phyloP scores from a whole-genome alignment of 2,329 filamentous ascomycete species.

The Hymenoscyphus repandus region DNA sequence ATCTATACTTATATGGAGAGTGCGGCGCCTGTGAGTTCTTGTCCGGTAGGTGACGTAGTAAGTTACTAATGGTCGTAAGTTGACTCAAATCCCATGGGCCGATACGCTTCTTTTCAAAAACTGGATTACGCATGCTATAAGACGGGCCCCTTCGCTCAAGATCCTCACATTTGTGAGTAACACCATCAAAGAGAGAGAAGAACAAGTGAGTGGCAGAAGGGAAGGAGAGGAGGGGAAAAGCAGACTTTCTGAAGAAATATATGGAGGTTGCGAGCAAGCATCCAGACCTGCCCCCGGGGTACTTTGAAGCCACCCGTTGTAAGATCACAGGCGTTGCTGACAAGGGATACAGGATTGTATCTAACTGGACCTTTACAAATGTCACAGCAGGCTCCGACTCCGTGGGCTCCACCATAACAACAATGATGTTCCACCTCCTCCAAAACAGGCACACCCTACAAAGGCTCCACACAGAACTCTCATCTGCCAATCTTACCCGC shows the following conservation, averaged over 20 bases:
- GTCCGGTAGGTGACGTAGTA: slow-evolving; percentile 34
- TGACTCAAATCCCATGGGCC: slow-evolving; percentile 18
- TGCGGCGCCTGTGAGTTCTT: slow-evolving; percentile 20
- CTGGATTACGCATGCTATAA: background rate
- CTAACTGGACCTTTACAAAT: slow-evolving; percentile 6
- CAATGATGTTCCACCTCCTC: slow-evolving; percentile 35
- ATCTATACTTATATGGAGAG: background rate
- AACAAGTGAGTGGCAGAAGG: slow-evolving; percentile 25
- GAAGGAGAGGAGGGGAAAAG: slow-evolving; percentile 24
- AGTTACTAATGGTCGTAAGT: slow-evolving; percentile 26
- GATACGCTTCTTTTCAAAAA: slow-evolving; percentile 11
- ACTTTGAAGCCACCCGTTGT: no score
- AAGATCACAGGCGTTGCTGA: no score
- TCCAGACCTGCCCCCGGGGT: background rate
- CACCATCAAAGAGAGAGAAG: slow-evolving; percentile 27
- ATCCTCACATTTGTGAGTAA: background rate
- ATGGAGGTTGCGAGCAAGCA: slow-evolving; percentile 13
- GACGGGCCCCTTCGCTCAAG: background rate
- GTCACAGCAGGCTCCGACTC: slow-evolving; percentile 32
- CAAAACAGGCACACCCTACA: slow-evolving; percentile 25
- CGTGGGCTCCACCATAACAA: slow-evolving; percentile 30
- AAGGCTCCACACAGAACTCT: slow-evolving; percentile 34
- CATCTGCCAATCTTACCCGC: background rate
- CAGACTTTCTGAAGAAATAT: slow-evolving; percentile 26
- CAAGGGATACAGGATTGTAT: background rate